Base-by-base conservation (phyloP, 2,329 filamentous ascomycete species). In the Aspergillus pseudoglaucus region DNA sequence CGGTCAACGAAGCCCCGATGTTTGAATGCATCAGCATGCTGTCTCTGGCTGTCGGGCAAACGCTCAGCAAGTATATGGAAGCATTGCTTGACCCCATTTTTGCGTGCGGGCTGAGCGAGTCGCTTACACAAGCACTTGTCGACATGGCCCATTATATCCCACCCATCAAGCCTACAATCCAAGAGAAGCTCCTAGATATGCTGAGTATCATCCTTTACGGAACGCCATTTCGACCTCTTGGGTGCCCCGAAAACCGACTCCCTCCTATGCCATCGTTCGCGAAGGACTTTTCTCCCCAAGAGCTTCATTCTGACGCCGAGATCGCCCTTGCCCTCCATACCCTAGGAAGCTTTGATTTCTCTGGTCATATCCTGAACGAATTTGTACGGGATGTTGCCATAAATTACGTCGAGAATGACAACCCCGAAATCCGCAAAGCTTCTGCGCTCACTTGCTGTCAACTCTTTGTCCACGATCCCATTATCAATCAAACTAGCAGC, bases 101-200 rank as follows among this genome's bases (percentile, higher is more conserved):
- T 68, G 90, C 89, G 14, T 98, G 93, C 64, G 93, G 95, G 43
- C 77, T 98, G 45, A 96, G 90, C 33, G 87, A 91, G 48, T 93
- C 94, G 56, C 79, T 98, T 20, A 96, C 91, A 0, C 90, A 97
- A 65, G 94, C 94, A 2, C 76, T 98, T 46, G 90, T 97, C 18
- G 94, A 98, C 62, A 96, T 98, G 88, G 93, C 93, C 23, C 95
- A 97, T 64, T 97, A 98, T 64, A 96, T 98, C 42, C 93, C 91
- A 0, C 90, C 94, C 0, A 89, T 96, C 48, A 93, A 95, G 64
- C 80, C 87, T 2, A 90, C 83, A 6, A 97, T 98, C 37, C 93
- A 98, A 63, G 91, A 96, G 61, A 85, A 93, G 58, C 75, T 98
- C 20, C 79, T 98, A 10, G 90, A 98, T 62, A 90, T 98, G 80